Conservation (phyloP, 2,329 filamentous ascomycete genomes). For the Calonectria ilicicola region DNA sequence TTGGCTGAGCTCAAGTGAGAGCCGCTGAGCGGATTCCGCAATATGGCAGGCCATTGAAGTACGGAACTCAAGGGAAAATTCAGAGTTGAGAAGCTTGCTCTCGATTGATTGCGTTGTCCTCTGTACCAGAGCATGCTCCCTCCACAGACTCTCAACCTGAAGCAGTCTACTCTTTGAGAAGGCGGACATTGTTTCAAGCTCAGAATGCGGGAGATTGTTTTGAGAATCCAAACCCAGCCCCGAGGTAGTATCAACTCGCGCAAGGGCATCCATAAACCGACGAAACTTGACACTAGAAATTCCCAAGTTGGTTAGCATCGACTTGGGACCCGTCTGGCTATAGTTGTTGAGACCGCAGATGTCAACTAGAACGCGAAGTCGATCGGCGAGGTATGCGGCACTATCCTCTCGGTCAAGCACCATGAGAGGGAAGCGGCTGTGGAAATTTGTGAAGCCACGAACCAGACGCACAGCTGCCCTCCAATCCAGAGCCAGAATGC, state of each 20-base stretch:
- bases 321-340: constrained; percentile 16
- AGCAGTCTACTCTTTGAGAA: constrained; percentile 43
- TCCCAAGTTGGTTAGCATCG: constrained; percentile 40
- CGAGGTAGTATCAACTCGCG: constrained; percentile 24
- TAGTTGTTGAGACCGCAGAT: constrained; percentile 46
- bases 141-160: constrained; percentile 50
- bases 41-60: constrained; percentile 45
- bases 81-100: constrained; percentile 49
- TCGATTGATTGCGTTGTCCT: constrained; percentile 48
- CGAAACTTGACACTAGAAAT: constrained; percentile 38
- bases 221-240: constrained; percentile 4
- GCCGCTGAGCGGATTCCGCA: constrained; percentile 33
- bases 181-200: not conserved
- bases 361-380: constrained; percentile 51
- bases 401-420: constrained; percentile 37
- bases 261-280: constrained; percentile 40
- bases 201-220: not conserved
- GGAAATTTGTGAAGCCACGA: constrained; percentile 41
- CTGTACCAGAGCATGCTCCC: constrained; percentile 45
- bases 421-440: constrained; percentile 42
- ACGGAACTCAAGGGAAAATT: constrained; percentile 45
- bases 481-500: constrained; percentile 56
- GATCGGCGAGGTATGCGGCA: constrained; percentile 45
- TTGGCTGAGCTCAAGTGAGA: constrained; percentile 35
- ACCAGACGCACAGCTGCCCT: constrained; percentile 47